A percentile compares a stretch with the other conserved stretches of the same genome.
These are phyloP conservation scores for Apiospora marii DNA, from an alignment of 2,329 filamentous ascomycete genomes.

Conservation along the genomic window DNA sequence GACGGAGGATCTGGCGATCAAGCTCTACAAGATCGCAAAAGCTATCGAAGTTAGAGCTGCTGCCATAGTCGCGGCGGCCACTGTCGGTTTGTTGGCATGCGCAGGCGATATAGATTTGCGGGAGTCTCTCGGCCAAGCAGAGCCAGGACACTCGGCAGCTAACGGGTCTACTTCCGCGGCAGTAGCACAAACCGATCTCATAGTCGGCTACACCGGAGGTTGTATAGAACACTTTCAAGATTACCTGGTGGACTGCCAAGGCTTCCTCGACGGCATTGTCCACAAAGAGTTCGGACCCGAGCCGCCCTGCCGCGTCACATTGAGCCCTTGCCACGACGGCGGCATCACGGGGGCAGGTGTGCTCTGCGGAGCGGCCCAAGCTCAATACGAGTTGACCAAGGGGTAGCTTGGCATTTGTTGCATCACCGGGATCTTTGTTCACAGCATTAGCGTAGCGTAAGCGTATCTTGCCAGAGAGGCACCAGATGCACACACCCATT, in stretches of 20 bases:
- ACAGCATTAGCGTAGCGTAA: conserved; percentile 16
- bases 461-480: background rate
- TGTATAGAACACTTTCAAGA: conserved; percentile 83
- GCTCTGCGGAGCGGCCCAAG: conserved; percentile 56
- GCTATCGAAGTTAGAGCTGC: conserved; percentile 77
- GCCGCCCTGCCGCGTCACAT: conserved; percentile 52
- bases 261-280: conserved; percentile 67
- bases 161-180: conserved; percentile 24
- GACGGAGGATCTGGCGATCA: conserved; percentile 65
- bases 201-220: conserved; percentile 81
- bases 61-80: conserved; percentile 76
- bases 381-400: background rate
- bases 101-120: conserved; percentile 69
- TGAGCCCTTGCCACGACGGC: conserved; percentile 67
- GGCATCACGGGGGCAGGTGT: conserved; percentile 70
- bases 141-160: conserved; percentile 28
- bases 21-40: conserved; percentile 72
- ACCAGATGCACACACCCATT: background rate
- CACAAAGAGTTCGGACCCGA: conserved; percentile 46
- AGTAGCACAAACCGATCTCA: conserved; percentile 58
- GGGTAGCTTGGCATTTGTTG: background rate
- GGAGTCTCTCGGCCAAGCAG: conserved; percentile 25
- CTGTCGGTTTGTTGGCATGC: conserved; percentile 72
- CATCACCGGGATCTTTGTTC: background rate
- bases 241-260: conserved; percentile 74